A percentile compares a stretch with the other conserved stretches of the same genome.
These are phyloP conservation scores for Tillandsia leiboldiana DNA, from an alignment of 176 grass and related monocot genomes.

Conservation along the genomic window DNA sequence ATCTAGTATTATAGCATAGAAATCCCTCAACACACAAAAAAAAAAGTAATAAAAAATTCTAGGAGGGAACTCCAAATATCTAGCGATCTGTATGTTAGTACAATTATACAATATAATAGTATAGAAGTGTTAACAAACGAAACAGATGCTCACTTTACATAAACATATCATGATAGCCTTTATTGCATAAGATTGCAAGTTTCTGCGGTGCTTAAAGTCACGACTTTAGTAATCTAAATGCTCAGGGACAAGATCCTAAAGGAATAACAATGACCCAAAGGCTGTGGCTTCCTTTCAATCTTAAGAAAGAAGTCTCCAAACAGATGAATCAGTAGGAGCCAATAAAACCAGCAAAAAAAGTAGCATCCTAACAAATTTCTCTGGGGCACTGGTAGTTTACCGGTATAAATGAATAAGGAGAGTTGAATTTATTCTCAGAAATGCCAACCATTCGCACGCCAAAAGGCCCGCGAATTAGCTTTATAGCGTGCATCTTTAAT, in stretches of 20 bases:
- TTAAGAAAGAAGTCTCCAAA: background rate
- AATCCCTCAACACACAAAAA: no score
- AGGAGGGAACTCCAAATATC: no score
- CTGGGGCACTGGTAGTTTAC: background rate
- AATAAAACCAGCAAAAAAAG: background rate
- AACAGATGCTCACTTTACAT: no score
- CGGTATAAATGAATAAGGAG: background rate
- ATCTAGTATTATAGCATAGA: no score
- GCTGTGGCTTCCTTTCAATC: background rate
- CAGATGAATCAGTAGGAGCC: background rate
- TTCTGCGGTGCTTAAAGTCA: background rate
- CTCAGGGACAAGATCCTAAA: background rate
- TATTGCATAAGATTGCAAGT: no score
- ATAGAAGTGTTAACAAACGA: no score
- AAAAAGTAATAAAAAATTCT: no score
- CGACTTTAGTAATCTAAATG: background rate
- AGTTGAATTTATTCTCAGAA: slow-evolving; percentile 16
- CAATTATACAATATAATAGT: no score
- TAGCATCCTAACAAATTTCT: background rate
- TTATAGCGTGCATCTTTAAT: slow-evolving; percentile 40
- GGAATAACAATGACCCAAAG: background rate
- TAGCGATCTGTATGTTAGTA: no score
- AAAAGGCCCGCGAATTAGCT: slow-evolving; percentile 55
- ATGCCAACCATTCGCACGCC: slow-evolving; percentile 86
- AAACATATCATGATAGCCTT: no score